These are phyloP conservation scores for Tuctoria greenei DNA, from an alignment of 176 grass and related monocot species.

Conservation along the genomic window DNA sequence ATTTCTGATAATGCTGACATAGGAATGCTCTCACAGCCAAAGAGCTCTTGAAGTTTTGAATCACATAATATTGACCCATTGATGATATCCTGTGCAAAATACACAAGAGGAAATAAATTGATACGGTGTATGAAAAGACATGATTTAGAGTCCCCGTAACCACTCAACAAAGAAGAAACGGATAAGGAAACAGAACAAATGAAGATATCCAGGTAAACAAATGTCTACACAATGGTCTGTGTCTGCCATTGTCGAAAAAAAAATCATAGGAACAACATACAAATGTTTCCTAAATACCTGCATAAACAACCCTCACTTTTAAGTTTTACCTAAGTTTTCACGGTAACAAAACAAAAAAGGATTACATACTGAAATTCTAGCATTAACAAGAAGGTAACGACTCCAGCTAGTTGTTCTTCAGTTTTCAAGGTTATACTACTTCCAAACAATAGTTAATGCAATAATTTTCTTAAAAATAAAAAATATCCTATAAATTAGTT, in stretches of 20 bases:
- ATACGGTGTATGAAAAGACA: background rate
- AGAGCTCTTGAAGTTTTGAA: slow-evolving; percentile 82
- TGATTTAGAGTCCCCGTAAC: background rate
- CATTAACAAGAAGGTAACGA: background rate
- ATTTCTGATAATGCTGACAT: slow-evolving; percentile 63
- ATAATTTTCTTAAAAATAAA: background rate
- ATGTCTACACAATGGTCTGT: background rate
- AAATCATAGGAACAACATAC: background rate
- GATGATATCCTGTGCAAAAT: slow-evolving; percentile 57
- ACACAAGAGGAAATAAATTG: slow-evolving; percentile 21
- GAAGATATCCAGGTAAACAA: background rate
- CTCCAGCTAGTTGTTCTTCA: background rate
- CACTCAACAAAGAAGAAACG: background rate
- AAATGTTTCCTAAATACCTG: background rate
- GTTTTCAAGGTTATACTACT: background rate
- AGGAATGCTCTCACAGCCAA: slow-evolving; percentile 74
- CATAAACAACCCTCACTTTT: background rate
- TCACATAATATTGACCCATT: slow-evolving; percentile 74
- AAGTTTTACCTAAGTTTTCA: background rate
- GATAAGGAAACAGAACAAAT: background rate
- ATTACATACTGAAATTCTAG: background rate
- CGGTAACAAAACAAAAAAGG: background rate
- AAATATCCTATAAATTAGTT: background rate
- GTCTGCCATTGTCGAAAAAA: background rate
- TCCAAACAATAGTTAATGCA: slow-evolving; percentile 14